Evolutionary conservation across 1,284 basidiomycete species (phyloP).

Genomic region (Ganoderma sinense): DNA sequence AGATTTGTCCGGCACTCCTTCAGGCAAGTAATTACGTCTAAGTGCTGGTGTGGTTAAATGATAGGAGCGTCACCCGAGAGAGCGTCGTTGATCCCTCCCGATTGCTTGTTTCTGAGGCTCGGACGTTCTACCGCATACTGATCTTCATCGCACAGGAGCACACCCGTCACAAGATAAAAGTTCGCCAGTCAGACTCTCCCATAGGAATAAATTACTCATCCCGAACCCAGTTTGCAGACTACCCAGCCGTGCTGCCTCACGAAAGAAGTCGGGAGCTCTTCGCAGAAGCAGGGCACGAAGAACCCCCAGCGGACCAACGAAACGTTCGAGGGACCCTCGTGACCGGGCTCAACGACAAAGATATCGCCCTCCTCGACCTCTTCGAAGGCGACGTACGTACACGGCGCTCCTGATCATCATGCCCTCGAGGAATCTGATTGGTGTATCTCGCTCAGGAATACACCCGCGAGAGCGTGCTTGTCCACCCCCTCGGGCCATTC

Average conservation of each 20-base stretch:
- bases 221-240: constrained; percentile 64
- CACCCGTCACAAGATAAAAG: constrained; percentile 75
- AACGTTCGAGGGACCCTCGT: constrained; percentile 79
- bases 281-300: constrained; percentile 38
- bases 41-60: neutral
- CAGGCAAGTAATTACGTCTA: constrained; percentile 42
- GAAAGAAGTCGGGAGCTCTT: constrained; percentile 53
- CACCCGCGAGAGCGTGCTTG: constrained; percentile 56
- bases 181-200: constrained; percentile 37
- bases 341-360: constrained; percentile 62
- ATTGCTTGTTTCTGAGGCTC: neutral
- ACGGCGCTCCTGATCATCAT: neutral
- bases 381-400: constrained; percentile 83
- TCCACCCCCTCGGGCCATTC: constrained; percentile 60
- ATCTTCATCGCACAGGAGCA: constrained; percentile 59
- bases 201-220: neutral
- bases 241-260: constrained; percentile 79
- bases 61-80: neutral
- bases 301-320: constrained; percentile 56
- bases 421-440: neutral
- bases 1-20: constrained; percentile 57
- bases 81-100: neutral
- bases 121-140: neutral
- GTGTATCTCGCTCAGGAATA: constrained; percentile 67
- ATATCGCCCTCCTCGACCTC: constrained; percentile 69